Percentiles rank a stretch among this genome's conserved stretches.
Conservation (phyloP, 148 eudicot genomes). For the Hydrangea macrophylla region DNA sequence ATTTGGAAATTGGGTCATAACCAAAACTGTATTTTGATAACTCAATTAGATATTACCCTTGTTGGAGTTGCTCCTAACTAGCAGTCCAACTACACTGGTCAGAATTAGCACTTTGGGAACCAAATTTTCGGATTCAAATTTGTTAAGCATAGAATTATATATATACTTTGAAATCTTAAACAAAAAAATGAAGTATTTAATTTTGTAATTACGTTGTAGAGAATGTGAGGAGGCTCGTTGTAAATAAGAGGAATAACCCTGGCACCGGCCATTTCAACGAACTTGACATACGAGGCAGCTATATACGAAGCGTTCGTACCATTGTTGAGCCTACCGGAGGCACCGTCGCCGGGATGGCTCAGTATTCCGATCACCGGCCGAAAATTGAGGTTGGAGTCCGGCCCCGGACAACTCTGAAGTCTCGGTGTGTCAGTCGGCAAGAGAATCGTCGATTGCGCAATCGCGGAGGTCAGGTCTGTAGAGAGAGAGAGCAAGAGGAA, state of each 20-base stretch:
- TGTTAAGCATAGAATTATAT: too few species aligned
- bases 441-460: conserved; percentile 21
- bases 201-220: conserved; percentile 40
- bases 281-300: conserved; percentile 76
- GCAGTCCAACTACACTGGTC: too few species aligned
- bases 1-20: too few species aligned
- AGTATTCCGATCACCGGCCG: conserved; percentile 73
- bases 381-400: conserved; percentile 43
- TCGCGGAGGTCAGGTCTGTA: conserved; percentile 15
- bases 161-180: too few species aligned
- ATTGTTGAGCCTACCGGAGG: conserved; percentile 69
- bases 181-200: too few species aligned
- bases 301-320: conserved; percentile 51
- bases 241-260: conserved; percentile 67
- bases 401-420: conserved; percentile 32
- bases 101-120: too few species aligned
- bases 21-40: too few species aligned
- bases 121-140: too few species aligned
- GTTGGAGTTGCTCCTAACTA: too few species aligned
- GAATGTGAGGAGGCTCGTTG: conserved; percentile 48
- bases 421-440: conserved; percentile 27
- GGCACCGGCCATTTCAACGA: conserved; percentile 74
- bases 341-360: conserved; percentile 77
- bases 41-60: too few species aligned
- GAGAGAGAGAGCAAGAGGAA: conserved; percentile 28